Base-by-base conservation (phyloP, 345 rosid species). In the Pistacia vera region DNA sequence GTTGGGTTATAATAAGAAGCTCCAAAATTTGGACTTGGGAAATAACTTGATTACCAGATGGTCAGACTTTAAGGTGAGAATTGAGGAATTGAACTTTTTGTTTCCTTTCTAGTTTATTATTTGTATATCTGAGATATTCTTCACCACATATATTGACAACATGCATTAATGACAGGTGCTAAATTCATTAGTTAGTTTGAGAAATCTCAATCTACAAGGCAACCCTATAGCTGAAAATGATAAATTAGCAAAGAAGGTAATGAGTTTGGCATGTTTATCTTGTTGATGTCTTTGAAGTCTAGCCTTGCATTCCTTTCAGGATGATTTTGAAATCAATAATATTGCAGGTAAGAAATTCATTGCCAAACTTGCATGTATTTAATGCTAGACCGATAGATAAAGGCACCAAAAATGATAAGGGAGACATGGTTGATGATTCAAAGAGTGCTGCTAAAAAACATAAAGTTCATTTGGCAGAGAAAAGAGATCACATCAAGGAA, bases 21-120 rank as follows among this genome's bases (percentile, higher is more conserved):
- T 95, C 70, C 92, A 83, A 72, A 90, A 82, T 84, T 79, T 95
- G 84, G 99, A 95, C 82, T 85, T 95, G 83, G 99, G 99, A 68
- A 95, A 92, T 88, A 95, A 95, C 78, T 78, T 78, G 82, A 88
- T 95, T 75, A 73, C 80, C 3, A 84, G 86, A 63, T 81, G 91
- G 91, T 86, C 93, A 57, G 95, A 91, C 66, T 61, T 95, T 79
- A 92, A 92, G 98, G 98, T 93, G 62, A 64, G 81, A 33, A 16
- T 64, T 56, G 3, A 46, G 54, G 68, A 48, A 16, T n/a, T 68
- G 16, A 62, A 76, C 41, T 44, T 38, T 58, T 14, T 25, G 17
- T 8, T 4, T 41, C n/a, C 55, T 63, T n/a, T 46, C 60, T 2
- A 16, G 22, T 62, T 76, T 73, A 18, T 6, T 35, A 60, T 63